Percentiles rank a stretch among this genome's conserved stretches.
Conservation (phyloP, 2,329 filamentous ascomycete genomes). For the Fusarium sterilihyphosum region DNA sequence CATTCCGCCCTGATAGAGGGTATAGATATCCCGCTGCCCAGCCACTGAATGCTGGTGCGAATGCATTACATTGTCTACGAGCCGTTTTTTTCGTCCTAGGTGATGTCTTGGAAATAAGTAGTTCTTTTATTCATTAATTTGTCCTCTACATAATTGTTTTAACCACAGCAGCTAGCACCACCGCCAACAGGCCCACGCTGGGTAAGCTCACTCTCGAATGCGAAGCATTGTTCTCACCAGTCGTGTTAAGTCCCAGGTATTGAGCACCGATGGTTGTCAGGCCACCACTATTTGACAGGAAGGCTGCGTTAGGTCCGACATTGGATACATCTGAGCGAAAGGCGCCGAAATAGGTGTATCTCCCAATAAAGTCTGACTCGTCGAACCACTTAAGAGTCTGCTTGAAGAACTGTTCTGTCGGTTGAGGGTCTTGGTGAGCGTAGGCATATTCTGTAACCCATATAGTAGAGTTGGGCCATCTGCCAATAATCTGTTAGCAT, state of each 20-base stretch:
- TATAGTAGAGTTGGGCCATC: slow-evolving; percentile 69
- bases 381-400: slow-evolving; percentile 74
- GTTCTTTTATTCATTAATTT: not conserved
- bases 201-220: not conserved
- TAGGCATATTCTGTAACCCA: slow-evolving; percentile 85
- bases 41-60: slow-evolving; percentile 1
- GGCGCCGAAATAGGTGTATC: slow-evolving; percentile 80
- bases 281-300: slow-evolving; percentile 73
- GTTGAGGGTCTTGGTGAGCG: slow-evolving; percentile 62
- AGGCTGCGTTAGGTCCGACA: slow-evolving; percentile 76
- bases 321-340: slow-evolving; percentile 77
- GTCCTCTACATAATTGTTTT: slow-evolving; percentile 3
- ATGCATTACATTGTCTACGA: slow-evolving; percentile 1
- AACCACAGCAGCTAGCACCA: slow-evolving; percentile 5
- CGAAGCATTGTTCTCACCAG: slow-evolving; percentile 48
- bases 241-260: slow-evolving; percentile 72
- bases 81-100: not conserved
- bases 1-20: slow-evolving; percentile 23
- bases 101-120: not conserved
- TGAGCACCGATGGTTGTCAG: slow-evolving; percentile 80
- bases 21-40: slow-evolving; percentile 37
- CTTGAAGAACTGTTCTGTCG: slow-evolving; percentile 75
- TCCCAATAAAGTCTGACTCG: slow-evolving; percentile 61
- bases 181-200: not conserved
- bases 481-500: slow-evolving; percentile 37